A percentile compares a stretch with the other conserved stretches of the same genome.
Conservation (phyloP, 2,329 filamentous ascomycete species). For the Hortaea werneckii region DNA sequence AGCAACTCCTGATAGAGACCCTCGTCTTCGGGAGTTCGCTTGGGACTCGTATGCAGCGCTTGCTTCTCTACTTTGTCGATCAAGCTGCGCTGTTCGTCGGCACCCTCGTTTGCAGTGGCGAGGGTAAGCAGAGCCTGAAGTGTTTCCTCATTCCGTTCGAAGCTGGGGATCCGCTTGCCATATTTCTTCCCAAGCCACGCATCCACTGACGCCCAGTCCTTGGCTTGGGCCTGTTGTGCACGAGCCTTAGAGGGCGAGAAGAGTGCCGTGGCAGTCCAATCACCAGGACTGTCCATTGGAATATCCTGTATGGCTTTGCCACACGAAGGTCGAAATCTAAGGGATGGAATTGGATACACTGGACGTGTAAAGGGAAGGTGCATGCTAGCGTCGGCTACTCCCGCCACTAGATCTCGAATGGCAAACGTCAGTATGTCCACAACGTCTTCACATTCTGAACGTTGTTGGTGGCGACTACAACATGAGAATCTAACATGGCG, state of each 20-base stretch:
- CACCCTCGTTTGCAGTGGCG: conserved; percentile 64
- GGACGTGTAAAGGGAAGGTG: too few relatives aligned
- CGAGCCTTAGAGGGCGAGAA: conserved; percentile 56
- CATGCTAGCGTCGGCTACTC: too few relatives aligned
- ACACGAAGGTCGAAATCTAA: too few relatives aligned
- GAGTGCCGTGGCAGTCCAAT: conserved; percentile 34
- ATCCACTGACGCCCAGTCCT: conserved; percentile 86
- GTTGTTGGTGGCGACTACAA: too few relatives aligned
- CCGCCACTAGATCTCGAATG: too few relatives aligned
- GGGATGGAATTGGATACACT: too few relatives aligned
- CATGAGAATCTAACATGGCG: too few relatives aligned
- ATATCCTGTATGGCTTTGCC: background rate
- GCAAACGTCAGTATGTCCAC: too few relatives aligned
- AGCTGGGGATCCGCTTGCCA: conserved; percentile 54
- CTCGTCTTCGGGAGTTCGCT: conserved; percentile 4
- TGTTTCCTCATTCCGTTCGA: conserved; percentile 82
- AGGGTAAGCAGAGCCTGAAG: conserved; percentile 64
- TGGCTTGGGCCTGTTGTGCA: conserved; percentile 68
- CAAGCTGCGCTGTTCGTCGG: conserved; percentile 58
- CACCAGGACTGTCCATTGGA: conserved; percentile 17
- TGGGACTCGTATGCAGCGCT: conserved; percentile 45
- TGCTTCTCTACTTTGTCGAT: conserved; percentile 50
- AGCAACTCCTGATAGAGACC: conserved; percentile 10
- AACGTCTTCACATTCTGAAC: too few relatives aligned
- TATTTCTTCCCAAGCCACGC: conserved; percentile 69